Conservation (phyloP, 768 basidiomycete genomes). For the Myochromella boudieri region DNA sequence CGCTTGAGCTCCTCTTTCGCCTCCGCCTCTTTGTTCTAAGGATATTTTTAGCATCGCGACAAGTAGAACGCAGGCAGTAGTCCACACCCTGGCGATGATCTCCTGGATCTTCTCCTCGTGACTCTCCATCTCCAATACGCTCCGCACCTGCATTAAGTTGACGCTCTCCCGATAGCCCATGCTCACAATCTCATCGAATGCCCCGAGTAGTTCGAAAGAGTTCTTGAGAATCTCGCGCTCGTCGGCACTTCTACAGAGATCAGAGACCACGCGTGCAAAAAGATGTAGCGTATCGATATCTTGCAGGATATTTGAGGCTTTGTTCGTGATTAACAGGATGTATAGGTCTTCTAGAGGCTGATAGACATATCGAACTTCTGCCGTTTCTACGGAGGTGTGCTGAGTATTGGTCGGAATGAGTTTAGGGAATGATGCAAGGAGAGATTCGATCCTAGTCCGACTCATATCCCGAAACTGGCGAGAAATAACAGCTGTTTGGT, state of each 20-base stretch:
- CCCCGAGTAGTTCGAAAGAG: slow-evolving; percentile 90
- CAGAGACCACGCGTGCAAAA: slow-evolving; percentile 90
- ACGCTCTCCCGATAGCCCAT: slow-evolving; percentile 83
- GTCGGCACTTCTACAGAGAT: slow-evolving; percentile 82
- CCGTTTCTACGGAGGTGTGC: slow-evolving; percentile 94
- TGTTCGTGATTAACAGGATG: slow-evolving; percentile 96
- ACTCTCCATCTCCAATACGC: slow-evolving; percentile 84
- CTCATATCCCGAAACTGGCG: slow-evolving; percentile 96
- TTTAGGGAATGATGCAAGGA: slow-evolving; percentile 96
- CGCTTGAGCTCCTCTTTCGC: slow-evolving; percentile 99
- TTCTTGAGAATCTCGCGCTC: slow-evolving; percentile 89
- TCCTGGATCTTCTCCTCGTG: slow-evolving; percentile 96
- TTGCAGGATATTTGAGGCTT: slow-evolving; percentile 97
- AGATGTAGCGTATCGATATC: slow-evolving; percentile 97
- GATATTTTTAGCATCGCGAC: background rate
- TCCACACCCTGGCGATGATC: slow-evolving; percentile 87
- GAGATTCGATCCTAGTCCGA: slow-evolving; percentile 88
- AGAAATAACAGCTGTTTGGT: slow-evolving; percentile 81
- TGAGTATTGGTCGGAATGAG: slow-evolving; percentile 93
- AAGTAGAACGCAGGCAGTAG: background rate
- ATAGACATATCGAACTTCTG: slow-evolving; percentile 95
- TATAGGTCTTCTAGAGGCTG: slow-evolving; percentile 96
- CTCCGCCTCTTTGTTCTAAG: slow-evolving; percentile 96
- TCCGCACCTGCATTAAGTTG: slow-evolving; percentile 77
- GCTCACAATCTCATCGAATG: slow-evolving; percentile 96